A percentile compares a stretch with the other conserved stretches of the same genome.
phyloP scores from a whole-genome alignment of 176 grass and related monocot genomes.

The maize (Zea mays) region DNA sequence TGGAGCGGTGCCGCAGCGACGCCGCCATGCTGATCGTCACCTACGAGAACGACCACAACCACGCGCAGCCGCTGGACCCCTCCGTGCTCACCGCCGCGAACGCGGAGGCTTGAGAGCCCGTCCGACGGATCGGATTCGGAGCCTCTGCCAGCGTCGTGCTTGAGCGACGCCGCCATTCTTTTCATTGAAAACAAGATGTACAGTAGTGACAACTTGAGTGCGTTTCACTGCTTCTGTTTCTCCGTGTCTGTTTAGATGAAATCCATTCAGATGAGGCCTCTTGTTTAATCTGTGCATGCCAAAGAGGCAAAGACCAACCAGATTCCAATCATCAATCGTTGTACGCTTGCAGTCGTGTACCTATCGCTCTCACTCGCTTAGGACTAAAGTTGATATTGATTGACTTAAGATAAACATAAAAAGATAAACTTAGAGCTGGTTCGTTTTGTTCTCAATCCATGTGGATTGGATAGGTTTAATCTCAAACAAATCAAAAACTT shows the following conservation, averaged over 20 bases:
- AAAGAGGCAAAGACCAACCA: not conserved
- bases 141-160: not conserved
- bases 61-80: conserved; percentile 49
- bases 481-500: no score
- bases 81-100: conserved; percentile 19
- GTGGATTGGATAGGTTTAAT: no score
- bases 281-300: not conserved
- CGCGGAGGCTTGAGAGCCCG: not conserved
- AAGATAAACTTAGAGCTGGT: no score
- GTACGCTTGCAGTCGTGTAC: no score
- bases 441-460: no score
- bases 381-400: no score
- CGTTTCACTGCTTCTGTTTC: not conserved
- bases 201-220: not conserved
- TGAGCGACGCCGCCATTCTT: not conserved
- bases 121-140: no score
- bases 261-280: not conserved
- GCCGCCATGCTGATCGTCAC: conserved; percentile 67
- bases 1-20: conserved; percentile 70
- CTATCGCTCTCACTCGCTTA: no score
- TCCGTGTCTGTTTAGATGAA: not conserved
- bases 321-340: no score
- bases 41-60: conserved; percentile 84
- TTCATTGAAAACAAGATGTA: not conserved
- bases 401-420: no score